A percentile compares a stretch with the other conserved stretches of the same genome.
phyloP scores from a whole-genome alignment of 495 filamentous ascomycete species.

The Xylaria curta region DNA sequence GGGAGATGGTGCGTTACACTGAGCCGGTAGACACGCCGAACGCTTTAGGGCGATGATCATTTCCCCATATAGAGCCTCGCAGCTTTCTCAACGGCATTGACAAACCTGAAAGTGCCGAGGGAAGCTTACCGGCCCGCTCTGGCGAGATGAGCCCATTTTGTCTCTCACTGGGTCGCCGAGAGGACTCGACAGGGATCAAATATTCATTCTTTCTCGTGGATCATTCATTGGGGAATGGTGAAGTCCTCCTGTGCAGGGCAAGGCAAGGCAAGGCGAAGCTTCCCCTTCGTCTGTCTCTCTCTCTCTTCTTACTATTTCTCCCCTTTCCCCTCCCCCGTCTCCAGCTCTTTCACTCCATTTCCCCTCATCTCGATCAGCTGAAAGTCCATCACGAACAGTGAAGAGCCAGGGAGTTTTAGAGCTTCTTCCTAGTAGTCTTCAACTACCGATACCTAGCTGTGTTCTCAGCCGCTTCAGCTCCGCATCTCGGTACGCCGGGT shows the following conservation, averaged over 20 bases:
- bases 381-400: background rate
- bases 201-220: conserved; percentile 18
- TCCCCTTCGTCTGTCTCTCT: background rate
- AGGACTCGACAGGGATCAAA: conserved; percentile 19
- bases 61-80: conserved; percentile 15
- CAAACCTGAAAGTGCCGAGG: conserved; percentile 29
- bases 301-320: background rate
- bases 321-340: background rate
- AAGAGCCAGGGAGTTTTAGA: background rate
- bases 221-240: background rate
- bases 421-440: background rate
- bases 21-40: conserved; percentile 29
- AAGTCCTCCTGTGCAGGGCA: conserved; percentile 13
- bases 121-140: conserved; percentile 26
- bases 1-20: conserved; percentile 26
- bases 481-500: conserved; percentile 8
- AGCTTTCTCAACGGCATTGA: conserved; percentile 28
- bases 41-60: conserved; percentile 26
- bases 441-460: conserved; percentile 13
- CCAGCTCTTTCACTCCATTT: conserved; percentile 1
- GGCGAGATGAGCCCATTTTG: conserved; percentile 30
- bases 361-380: conserved; percentile 22
- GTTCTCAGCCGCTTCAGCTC: conserved; percentile 32
- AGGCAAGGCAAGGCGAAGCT: conserved; percentile 14
- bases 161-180: conserved; percentile 18